Conservation (phyloP, 2,329 filamentous ascomycete genomes). For the Bretziella fagacearum region DNA sequence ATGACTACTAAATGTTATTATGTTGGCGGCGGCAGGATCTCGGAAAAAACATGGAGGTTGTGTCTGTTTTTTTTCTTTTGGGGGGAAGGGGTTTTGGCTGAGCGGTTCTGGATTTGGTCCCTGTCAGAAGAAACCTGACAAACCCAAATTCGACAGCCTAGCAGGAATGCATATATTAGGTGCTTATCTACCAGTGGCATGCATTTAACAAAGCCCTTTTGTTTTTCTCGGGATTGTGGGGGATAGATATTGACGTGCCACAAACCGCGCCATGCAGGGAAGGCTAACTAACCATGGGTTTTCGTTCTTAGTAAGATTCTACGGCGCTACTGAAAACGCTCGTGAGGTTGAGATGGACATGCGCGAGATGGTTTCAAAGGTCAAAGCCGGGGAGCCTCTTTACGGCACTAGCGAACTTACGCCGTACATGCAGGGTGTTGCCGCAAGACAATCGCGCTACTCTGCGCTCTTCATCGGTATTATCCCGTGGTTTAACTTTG, state of each 20-base stretch:
- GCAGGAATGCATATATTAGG: not conserved
- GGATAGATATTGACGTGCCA: not conserved
- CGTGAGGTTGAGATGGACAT: slow-evolving; percentile 93
- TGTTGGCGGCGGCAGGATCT: not conserved
- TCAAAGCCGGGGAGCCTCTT: slow-evolving; percentile 77
- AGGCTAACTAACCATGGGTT: not conserved
- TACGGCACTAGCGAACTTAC: slow-evolving; percentile 68
- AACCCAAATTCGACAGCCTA: not conserved
- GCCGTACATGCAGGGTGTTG: slow-evolving; percentile 85
- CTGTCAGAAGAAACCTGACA: too few species aligned
- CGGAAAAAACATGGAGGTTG: not conserved
- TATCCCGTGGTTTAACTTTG: slow-evolving; percentile 95
- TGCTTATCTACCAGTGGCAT: not conserved
- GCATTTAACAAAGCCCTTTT: not conserved
- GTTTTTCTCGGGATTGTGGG: not conserved
- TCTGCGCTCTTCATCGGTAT: slow-evolving; percentile 67
- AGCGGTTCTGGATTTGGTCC: too few species aligned
- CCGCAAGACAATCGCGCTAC: slow-evolving; percentile 83
- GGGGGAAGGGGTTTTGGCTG: not conserved
- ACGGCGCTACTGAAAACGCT: slow-evolving; percentile 82
- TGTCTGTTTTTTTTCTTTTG: not conserved
- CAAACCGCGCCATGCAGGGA: too few species aligned
- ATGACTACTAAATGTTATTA: too few species aligned
- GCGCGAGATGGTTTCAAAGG: slow-evolving; percentile 92
- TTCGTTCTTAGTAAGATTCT: slow-evolving; percentile 89